A percentile compares a stretch with the other conserved stretches of the same genome.
These are phyloP conservation scores for Strobilomyces dryophilus DNA, from an alignment of 768 basidiomycete species.

Conservation along the genomic window DNA sequence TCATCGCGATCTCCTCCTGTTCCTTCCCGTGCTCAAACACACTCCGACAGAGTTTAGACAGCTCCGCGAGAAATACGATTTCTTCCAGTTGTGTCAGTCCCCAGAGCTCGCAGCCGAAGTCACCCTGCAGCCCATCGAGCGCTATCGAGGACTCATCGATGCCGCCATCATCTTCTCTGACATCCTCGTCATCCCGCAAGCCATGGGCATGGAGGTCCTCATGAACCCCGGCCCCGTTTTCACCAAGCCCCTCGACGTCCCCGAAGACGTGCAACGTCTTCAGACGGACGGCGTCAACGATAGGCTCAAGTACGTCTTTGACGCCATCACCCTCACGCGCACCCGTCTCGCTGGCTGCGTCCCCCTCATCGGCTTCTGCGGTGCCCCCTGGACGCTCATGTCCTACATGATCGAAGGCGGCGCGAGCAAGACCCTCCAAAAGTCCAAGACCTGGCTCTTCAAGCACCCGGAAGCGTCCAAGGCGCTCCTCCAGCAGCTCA, in stretches of 20 bases:
- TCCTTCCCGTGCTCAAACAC: background rate
- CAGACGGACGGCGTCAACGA: slow-evolving; percentile 70
- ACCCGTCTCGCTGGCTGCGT: slow-evolving; percentile 80
- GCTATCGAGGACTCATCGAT: slow-evolving; percentile 83
- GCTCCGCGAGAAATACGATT: slow-evolving; percentile 81
- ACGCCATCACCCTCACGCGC: slow-evolving; percentile 85
- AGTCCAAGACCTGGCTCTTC: slow-evolving; percentile 93
- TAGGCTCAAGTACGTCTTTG: slow-evolving; percentile 88
- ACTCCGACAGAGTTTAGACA: slow-evolving; percentile 73
- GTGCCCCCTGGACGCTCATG: slow-evolving; percentile 98
- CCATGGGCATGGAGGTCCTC: slow-evolving; percentile 91
- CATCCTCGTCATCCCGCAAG: slow-evolving; percentile 96
- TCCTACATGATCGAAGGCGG: slow-evolving; percentile 99
- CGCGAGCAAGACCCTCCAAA: slow-evolving; percentile 83
- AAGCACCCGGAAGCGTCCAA: slow-evolving; percentile 83
- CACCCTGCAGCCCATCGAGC: slow-evolving; percentile 90
- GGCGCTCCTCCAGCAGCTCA: slow-evolving; percentile 70
- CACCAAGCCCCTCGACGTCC: slow-evolving; percentile 77
- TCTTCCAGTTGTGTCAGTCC: slow-evolving; percentile 93
- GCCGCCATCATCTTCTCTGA: slow-evolving; percentile 98
- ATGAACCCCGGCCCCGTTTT: slow-evolving; percentile 94
- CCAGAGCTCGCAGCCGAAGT: slow-evolving; percentile 86
- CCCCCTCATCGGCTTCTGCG: slow-evolving; percentile 95
- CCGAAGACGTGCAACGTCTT: slow-evolving; percentile 67
- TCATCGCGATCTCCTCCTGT: slow-evolving; percentile 28